A percentile compares a stretch with the other conserved stretches of the same genome.
Conservation (phyloP, 2,329 filamentous ascomycete species). For the Hypoxylon sp. region DNA sequence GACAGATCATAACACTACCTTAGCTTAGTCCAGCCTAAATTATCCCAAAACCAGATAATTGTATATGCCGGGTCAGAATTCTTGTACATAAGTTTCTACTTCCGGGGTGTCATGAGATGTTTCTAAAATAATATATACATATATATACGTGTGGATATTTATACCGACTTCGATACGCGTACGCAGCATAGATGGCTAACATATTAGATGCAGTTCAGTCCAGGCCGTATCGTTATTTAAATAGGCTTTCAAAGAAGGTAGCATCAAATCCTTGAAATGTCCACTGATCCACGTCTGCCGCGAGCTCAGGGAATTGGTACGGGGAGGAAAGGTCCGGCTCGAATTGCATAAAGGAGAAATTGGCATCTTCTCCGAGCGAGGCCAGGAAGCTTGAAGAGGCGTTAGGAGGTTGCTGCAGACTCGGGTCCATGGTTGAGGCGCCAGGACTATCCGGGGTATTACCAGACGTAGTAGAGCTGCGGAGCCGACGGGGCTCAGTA, state of each 20-base stretch:
- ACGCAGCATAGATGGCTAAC: background rate
- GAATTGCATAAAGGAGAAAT: slow-evolving; percentile 46
- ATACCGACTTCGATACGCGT: slow-evolving; percentile 5
- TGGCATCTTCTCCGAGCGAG: slow-evolving; percentile 25
- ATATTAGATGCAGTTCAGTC: background rate
- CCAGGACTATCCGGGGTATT: background rate
- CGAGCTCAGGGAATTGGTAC: slow-evolving; percentile 48
- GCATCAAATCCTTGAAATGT: slow-evolving; percentile 58
- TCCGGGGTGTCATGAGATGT: slow-evolving; percentile 9
- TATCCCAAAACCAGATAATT: slow-evolving; percentile 9
- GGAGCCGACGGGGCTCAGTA: background rate
- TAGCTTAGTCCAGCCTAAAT: slow-evolving; percentile 19
- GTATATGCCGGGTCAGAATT: slow-evolving; percentile 28
- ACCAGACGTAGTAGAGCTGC: background rate
- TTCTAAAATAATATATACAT: slow-evolving; percentile 36
- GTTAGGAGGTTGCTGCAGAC: slow-evolving; percentile 29
- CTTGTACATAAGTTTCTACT: slow-evolving; percentile 41
- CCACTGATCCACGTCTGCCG: slow-evolving; percentile 56
- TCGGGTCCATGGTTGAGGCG: slow-evolving; percentile 7
- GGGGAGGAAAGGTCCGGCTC: slow-evolving; percentile 42
- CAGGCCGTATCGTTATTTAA: slow-evolving; percentile 19
- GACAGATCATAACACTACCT: slow-evolving; percentile 41
- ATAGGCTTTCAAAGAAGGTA: slow-evolving; percentile 48
- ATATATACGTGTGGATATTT: slow-evolving; percentile 28
- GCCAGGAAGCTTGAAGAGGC: slow-evolving; percentile 20